These are phyloP conservation scores for Salpingoeca rosetta DNA, from an alignment of 78 protist species.

Conservation along the genomic window DNA sequence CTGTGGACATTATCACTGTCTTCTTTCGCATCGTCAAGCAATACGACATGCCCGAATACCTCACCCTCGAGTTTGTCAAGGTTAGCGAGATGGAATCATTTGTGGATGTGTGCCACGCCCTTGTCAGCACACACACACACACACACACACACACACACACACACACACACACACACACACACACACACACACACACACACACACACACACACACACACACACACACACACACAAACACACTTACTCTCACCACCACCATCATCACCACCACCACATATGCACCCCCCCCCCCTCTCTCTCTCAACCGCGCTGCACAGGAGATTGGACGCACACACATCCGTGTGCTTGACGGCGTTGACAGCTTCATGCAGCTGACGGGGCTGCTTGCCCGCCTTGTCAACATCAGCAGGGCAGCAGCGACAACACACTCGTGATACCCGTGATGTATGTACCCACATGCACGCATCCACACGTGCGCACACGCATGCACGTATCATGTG, in stretches of 20 bases:
- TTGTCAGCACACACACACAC: too few species aligned
- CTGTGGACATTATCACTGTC: slow-evolving; percentile 65
- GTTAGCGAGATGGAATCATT: background rate
- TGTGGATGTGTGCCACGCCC: too few species aligned
- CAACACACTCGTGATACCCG: too few species aligned
- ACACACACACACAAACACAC: too few species aligned
- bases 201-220: too few species aligned
- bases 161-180: too few species aligned
- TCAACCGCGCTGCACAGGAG: slow-evolving; percentile 20
- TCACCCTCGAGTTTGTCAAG: slow-evolving; percentile 61
- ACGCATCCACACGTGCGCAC: too few species aligned
- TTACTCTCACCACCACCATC: background rate
- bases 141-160: too few species aligned
- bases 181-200: too few species aligned
- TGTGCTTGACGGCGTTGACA: slow-evolving; percentile 69
- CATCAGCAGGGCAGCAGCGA: too few species aligned
- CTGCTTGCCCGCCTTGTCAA: slow-evolving; percentile 66
- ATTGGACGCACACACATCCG: slow-evolving; percentile 75
- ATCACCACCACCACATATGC: background rate
- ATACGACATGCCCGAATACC: slow-evolving; percentile 36
- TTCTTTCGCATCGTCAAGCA: slow-evolving; percentile 46
- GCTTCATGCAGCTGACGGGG: slow-evolving; percentile 81
- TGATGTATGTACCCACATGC: too few species aligned
- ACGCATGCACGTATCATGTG: too few species aligned
- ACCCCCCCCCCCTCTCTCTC: slow-evolving; percentile 7